Evolutionary conservation across 441 rosid genomes (phyloP).

Genomic region (Adansonia rubrostipa): DNA sequence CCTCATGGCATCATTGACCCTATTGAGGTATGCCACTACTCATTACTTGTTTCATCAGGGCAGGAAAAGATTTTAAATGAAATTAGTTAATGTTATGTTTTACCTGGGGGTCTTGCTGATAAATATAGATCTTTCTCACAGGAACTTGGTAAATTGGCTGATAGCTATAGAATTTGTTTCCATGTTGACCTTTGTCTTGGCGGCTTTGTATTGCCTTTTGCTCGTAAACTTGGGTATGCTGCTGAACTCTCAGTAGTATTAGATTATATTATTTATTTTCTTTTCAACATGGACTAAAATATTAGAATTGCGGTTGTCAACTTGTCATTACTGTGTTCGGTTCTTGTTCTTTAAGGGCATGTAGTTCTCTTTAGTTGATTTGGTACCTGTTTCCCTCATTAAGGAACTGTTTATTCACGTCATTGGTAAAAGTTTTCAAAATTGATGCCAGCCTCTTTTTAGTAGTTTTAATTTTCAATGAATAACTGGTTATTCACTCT

Average conservation of each 20-base stretch:
- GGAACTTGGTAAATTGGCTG: slow-evolving; percentile 94
- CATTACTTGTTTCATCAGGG: slow-evolving; percentile 8
- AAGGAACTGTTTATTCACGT: neutral
- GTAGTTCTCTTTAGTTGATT: slow-evolving; percentile 12
- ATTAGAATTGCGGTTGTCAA: neutral
- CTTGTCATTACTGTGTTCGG: neutral
- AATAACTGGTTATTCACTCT: slow-evolving; percentile 4
- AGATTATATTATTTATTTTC: slow-evolving; percentile 2
- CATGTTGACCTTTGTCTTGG: slow-evolving; percentile 99
- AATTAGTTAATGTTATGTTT: slow-evolving; percentile 10
- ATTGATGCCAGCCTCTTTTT: neutral
- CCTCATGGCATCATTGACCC: slow-evolving; percentile 99
- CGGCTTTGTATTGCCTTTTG: slow-evolving; percentile 95
- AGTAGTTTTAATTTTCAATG: neutral
- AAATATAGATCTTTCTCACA: slow-evolving; percentile 35
- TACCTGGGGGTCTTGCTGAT: neutral
- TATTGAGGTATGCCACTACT: slow-evolving; percentile 64
- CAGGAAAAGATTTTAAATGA: slow-evolving; percentile 17
- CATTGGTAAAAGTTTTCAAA: neutral
- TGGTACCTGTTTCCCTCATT: neutral
- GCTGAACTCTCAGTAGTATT: slow-evolving; percentile 18
- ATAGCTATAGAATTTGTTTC: slow-evolving; percentile 73
- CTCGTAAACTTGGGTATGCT: slow-evolving; percentile 86
- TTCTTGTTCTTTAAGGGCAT: slow-evolving; percentile 24
- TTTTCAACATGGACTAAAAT: slow-evolving; percentile 11